Percentiles rank a stretch among this genome's conserved stretches.
These are phyloP conservation scores for Mucor circinelloides DNA, from an alignment of 371 early-diverging fungal species.

Conservation along the genomic window DNA sequence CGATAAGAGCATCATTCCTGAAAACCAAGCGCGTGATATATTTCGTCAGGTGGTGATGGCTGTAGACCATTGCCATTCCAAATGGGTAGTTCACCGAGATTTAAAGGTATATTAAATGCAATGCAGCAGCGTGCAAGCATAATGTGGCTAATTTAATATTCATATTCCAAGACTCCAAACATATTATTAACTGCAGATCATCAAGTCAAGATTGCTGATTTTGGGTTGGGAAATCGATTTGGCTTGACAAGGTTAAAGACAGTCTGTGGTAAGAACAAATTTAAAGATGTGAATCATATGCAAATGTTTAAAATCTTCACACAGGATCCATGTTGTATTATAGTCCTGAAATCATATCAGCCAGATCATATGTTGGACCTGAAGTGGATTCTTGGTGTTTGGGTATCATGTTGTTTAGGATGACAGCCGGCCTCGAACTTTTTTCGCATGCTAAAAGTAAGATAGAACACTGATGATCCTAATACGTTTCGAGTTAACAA, in stretches of 20 bases:
- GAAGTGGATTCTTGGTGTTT: constrained; percentile 78
- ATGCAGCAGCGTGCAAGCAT: not conserved
- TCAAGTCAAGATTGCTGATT: constrained; percentile 75
- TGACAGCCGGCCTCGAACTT: constrained; percentile 90
- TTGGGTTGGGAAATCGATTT: constrained; percentile 80
- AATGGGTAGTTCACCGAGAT: constrained; percentile 79
- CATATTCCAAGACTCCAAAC: constrained; percentile 49
- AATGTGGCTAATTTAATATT: not conserved
- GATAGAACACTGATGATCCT: not conserved
- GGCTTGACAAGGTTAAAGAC: constrained; percentile 71
- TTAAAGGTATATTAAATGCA: constrained; percentile 57
- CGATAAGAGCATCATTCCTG: constrained; percentile 49
- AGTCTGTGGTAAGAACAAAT: constrained; percentile 66
- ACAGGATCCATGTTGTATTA: constrained; percentile 54
- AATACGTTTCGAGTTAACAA: not conserved
- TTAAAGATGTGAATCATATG: not conserved
- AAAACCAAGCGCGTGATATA: constrained; percentile 65
- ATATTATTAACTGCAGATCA: constrained; percentile 47
- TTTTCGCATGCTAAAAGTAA: constrained; percentile 69
- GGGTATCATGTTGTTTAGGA: constrained; percentile 89
- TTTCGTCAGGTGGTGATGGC: constrained; percentile 76
- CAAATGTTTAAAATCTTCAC: not conserved
- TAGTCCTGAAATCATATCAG: constrained; percentile 70
- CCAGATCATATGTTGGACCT: constrained; percentile 62
- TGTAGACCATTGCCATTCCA: constrained; percentile 73